These are phyloP conservation scores for Acanthamoeba culbertsoni DNA, from an alignment of 208 protist species.

Conservation along the genomic window DNA sequence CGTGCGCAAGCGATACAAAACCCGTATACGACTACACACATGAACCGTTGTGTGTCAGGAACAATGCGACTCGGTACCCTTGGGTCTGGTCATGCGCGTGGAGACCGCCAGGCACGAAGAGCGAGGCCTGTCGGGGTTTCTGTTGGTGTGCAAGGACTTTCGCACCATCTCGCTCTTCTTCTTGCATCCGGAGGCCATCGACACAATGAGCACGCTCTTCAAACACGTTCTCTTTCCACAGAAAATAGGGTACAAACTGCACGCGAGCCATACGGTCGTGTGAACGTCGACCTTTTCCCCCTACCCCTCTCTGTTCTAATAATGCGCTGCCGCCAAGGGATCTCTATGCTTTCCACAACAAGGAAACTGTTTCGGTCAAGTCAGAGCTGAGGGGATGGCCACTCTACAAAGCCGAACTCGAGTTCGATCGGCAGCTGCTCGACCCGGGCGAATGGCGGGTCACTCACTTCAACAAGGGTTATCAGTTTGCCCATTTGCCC, in stretches of 20 bases:
- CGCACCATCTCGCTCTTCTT: not conserved
- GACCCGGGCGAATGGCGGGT: not conserved
- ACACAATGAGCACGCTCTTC: not conserved
- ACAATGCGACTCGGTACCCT: not conserved
- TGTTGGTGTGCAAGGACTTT: conserved; percentile 22
- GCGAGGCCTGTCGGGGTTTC: not conserved
- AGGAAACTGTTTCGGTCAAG: not conserved
- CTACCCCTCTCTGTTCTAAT: not conserved
- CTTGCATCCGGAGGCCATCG: not conserved
- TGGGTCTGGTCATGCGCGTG: not conserved
- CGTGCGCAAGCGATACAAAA: not conserved
- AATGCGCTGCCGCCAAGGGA: not conserved
- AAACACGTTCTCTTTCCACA: not conserved
- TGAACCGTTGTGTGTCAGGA: not conserved
- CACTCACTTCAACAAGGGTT: not conserved
- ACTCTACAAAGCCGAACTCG: not conserved
- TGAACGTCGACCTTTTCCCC: too few relatives aligned
- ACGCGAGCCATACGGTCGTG: too few relatives aligned
- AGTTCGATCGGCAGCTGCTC: conserved; percentile 1
- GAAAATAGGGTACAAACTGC: not conserved
- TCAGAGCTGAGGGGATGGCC: conserved; percentile 50
- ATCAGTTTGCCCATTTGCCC: not conserved
- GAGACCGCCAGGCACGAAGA: not conserved
- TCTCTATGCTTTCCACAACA: conserved; percentile 34
- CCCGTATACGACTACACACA: not conserved